These are phyloP conservation scores for Suillus subluteus DNA, from an alignment of 768 basidiomycete genomes.

Conservation along the genomic window DNA sequence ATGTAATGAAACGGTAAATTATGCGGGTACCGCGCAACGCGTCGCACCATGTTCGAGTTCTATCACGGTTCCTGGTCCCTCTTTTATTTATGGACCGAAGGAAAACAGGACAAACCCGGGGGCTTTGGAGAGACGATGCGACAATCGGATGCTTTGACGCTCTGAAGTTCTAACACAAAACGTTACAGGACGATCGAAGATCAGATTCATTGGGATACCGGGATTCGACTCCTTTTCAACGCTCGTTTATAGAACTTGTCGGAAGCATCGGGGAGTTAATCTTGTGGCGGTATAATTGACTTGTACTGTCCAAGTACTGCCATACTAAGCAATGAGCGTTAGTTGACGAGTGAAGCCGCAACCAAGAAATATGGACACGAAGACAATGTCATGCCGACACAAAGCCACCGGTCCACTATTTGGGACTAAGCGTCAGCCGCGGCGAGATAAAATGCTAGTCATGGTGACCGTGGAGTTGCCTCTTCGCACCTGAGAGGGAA, in stretches of 20 bases:
- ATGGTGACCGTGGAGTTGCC: not conserved
- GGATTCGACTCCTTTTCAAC: not conserved
- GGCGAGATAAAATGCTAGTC: not conserved
- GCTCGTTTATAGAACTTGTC: not conserved
- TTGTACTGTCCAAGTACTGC: not conserved
- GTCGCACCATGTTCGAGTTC: constrained; percentile 17
- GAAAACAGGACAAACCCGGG: not conserved
- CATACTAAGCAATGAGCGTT: not conserved
- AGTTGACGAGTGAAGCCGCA: not conserved
- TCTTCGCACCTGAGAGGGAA: not conserved
- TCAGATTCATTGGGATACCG: not conserved
- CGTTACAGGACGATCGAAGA: not conserved
- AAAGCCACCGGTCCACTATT: not conserved
- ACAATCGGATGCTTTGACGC: not conserved
- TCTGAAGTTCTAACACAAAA: not conserved
- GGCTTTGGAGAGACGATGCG: not conserved
- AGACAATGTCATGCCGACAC: not conserved
- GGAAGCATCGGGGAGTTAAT: not conserved
- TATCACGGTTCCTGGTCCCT: constrained; percentile 25
- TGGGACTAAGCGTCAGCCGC: not conserved
- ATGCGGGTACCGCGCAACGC: constrained; percentile 12
- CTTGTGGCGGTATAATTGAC: not conserved
- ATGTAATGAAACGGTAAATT: constrained; percentile 19
- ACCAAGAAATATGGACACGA: not conserved
- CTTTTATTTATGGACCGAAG: not conserved